phyloP scores from a whole-genome alignment of 2,329 filamentous ascomycete genomes.

The Furcasterigmium sp. region DNA sequence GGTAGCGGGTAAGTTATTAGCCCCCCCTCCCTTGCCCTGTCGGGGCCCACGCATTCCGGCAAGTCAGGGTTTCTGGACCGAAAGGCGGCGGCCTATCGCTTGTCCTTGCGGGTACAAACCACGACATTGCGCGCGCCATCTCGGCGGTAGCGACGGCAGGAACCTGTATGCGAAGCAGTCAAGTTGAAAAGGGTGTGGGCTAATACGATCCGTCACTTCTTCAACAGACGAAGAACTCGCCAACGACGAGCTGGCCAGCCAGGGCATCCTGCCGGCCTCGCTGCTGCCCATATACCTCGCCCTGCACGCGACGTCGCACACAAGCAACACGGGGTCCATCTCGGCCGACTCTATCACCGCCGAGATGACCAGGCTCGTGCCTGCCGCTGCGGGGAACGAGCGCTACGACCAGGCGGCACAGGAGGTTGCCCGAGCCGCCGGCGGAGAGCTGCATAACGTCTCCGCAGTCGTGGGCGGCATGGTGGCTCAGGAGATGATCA shows the following conservation, averaged over 20 bases:
- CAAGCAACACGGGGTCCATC: constrained; percentile 4
- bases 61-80: neutral
- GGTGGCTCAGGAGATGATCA: constrained; percentile 95
- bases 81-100: neutral
- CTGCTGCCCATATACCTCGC: constrained; percentile 67
- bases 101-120: neutral
- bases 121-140: neutral
- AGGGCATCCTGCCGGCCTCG: constrained; percentile 47
- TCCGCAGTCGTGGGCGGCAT: constrained; percentile 84
- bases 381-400: constrained; percentile 41
- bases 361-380: constrained; percentile 35
- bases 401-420: constrained; percentile 50
- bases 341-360: constrained; percentile 47
- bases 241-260: constrained; percentile 47
- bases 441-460: constrained; percentile 89
- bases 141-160: neutral
- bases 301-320: constrained; percentile 48
- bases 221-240: constrained; percentile 45
- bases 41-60: neutral
- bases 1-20: constrained; percentile 44
- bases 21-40: neutral
- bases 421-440: constrained; percentile 70
- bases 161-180: too few species aligned
- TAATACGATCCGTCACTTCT: neutral
- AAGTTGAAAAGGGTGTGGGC: neutral